phyloP scores from a whole-genome alignment of 495 filamentous ascomycete species.

The Penicillium steckii region DNA sequence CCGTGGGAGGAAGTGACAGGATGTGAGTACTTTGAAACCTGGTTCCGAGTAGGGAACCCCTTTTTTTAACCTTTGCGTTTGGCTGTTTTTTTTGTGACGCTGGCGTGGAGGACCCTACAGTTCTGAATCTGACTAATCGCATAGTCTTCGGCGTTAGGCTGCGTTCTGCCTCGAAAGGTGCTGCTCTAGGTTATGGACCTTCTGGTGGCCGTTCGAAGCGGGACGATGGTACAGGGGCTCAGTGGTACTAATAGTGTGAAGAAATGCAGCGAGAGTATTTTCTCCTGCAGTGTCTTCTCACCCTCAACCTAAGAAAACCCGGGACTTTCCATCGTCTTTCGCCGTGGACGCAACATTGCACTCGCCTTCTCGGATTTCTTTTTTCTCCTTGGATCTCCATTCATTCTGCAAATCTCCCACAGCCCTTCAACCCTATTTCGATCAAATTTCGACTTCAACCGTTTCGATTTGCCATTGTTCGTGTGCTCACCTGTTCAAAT shows the following conservation, averaged over 20 bases:
- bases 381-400: conserved; percentile 36
- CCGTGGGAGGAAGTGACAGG: conserved; percentile 90
- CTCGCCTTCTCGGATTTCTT: conserved; percentile 41
- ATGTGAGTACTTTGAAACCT: conserved; percentile 90
- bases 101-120: conserved; percentile 70
- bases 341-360: conserved; percentile 36
- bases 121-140: conserved; percentile 78
- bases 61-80: conserved; percentile 66
- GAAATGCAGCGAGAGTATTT: conserved; percentile 31
- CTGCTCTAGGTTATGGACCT: conserved; percentile 65
- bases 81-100: conserved; percentile 76
- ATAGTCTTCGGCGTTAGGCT: conserved; percentile 92
- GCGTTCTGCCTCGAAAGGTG: conserved; percentile 87
- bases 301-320: conserved; percentile 32
- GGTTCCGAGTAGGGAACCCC: conserved; percentile 91
- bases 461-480: conserved; percentile 34
- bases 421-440: conserved; percentile 39
- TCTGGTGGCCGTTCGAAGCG: conserved; percentile 75
- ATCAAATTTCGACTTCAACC: conserved; percentile 37
- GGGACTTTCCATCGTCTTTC: conserved; percentile 30
- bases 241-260: conserved; percentile 60
- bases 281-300: conserved; percentile 36
- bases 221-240: conserved; percentile 59
- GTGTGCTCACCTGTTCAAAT: conserved; percentile 11
- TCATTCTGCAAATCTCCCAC: conserved; percentile 36